These are phyloP conservation scores for Trapa bicornis DNA, from an alignment of 345 rosid species.

Conservation along the genomic window DNA sequence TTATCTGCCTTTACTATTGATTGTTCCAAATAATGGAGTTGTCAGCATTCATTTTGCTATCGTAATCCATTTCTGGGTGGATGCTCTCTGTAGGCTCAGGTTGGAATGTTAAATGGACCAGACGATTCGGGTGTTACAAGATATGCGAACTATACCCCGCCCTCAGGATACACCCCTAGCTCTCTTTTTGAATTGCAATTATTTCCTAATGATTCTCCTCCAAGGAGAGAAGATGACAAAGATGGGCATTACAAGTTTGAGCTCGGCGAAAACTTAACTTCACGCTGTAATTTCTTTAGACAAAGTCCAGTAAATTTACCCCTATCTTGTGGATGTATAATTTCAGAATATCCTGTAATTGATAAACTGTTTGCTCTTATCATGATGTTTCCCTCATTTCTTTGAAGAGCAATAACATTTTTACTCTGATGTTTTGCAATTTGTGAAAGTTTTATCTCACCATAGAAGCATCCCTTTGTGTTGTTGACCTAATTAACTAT, in stretches of 20 bases:
- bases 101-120: slow-evolving; percentile 83
- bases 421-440: neutral
- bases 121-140: slow-evolving; percentile 77
- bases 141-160: slow-evolving; percentile 62
- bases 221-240: slow-evolving; percentile 91
- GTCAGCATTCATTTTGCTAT: slow-evolving; percentile 26
- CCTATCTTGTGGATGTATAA: neutral
- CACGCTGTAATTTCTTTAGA: slow-evolving; percentile 77
- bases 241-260: slow-evolving; percentile 98
- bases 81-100: slow-evolving; percentile 97
- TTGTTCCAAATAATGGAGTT: slow-evolving; percentile 4
- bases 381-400: too few relatives aligned
- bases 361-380: too few relatives aligned
- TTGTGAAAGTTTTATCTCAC: neutral
- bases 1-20: neutral
- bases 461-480: neutral
- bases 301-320: slow-evolving; percentile 13
- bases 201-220: slow-evolving; percentile 69
- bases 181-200: slow-evolving; percentile 30
- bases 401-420: too few relatives aligned
- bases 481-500: neutral
- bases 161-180: slow-evolving; percentile 37
- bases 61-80: slow-evolving; percentile 63
- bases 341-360: too few relatives aligned
- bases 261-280: slow-evolving; percentile 80